Percentiles rank a stretch among this genome's conserved stretches.
Evolutionary conservation across 2,329 filamentous ascomycete genomes (phyloP).

Genomic region (Diatrype stigma): DNA sequence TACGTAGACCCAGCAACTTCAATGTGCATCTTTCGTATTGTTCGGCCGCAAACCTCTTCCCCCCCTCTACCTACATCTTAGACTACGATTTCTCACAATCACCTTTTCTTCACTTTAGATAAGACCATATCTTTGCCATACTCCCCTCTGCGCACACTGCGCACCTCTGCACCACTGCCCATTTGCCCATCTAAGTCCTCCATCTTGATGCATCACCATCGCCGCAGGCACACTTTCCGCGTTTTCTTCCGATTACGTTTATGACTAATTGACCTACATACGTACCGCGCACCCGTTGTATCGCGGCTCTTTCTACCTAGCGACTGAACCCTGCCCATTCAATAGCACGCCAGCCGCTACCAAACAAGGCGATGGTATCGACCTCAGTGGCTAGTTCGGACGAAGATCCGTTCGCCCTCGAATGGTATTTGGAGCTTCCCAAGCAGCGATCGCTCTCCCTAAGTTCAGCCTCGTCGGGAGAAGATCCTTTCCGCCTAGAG

Average conservation of each 20-base stretch:
- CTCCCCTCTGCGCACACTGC: neutral
- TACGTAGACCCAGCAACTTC: too few relatives aligned
- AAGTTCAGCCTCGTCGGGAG: neutral
- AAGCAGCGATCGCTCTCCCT: neutral
- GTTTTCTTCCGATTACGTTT: neutral
- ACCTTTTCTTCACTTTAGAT: too few relatives aligned
- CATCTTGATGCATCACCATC: neutral
- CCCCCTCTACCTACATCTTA: too few relatives aligned
- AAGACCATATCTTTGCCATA: too few relatives aligned
- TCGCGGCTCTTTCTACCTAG: neutral
- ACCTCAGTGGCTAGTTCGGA: neutral
- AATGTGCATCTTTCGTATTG: too few relatives aligned
- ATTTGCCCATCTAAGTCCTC: neutral
- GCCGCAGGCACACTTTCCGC: neutral
- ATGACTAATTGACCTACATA: neutral
- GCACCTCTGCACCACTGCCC: neutral
- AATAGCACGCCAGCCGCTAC: neutral
- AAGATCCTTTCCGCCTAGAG: neutral
- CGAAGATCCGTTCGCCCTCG: constrained; percentile 7
- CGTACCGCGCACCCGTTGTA: neutral
- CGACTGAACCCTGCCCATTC: neutral
- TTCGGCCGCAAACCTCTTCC: too few relatives aligned
- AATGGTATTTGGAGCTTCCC: constrained; percentile 6
- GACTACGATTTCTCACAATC: too few relatives aligned
- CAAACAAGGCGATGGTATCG: neutral